Evolutionary conservation across 495 filamentous ascomycete species (phyloP), one percentile per base, ranked within the genome.

Genomic region (Xylaria palmicola): DNA sequence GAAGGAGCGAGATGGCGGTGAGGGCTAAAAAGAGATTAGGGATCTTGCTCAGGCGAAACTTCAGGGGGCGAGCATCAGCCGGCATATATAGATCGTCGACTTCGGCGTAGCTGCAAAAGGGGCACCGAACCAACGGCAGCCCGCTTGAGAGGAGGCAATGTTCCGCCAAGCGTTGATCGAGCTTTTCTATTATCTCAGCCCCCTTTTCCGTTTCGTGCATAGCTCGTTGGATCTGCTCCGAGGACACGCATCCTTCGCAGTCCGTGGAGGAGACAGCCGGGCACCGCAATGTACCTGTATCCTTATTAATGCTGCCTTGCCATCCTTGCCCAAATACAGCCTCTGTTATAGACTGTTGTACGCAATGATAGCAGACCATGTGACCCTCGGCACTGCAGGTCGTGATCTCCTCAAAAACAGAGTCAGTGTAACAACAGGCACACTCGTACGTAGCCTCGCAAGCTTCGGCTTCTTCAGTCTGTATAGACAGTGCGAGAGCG

Each of bases 321-420:
- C 92, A 96, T 34, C 90, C 90, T 69, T 98, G 94, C 0, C 94
- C 94, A 73, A 93, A 98, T 0, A 98, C 71, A 7, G 91, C 91
- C 71, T 97, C 93, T 40, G 86, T 85, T 30, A 91, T 81, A 40
- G 90, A 86, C 56, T 87, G 84, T 54, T 86, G 85, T 26, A 98
- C 86, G 68, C 94, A 98, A 22, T 80, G 79, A 70, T 90, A 90
- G 77, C 94, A 98, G 60, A 97, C 83, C 68, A 92, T 82, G 77
- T 98, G 94, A 20, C 84, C 85, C 29, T 83, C 80, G 37, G 80
- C 74, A 64, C 77, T 84, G 68, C 94, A 98, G 1, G 87, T 83
- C 7, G 90, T 84, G 20, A 96, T 82, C 72, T 91, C 86, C 70
- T 97, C 90, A 64, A 96, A 95, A 0, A 89, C 77, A 37, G 81